phyloP scores from a whole-genome alignment of 176 grass and related monocot genomes.

The Saccharum spontaneum region DNA sequence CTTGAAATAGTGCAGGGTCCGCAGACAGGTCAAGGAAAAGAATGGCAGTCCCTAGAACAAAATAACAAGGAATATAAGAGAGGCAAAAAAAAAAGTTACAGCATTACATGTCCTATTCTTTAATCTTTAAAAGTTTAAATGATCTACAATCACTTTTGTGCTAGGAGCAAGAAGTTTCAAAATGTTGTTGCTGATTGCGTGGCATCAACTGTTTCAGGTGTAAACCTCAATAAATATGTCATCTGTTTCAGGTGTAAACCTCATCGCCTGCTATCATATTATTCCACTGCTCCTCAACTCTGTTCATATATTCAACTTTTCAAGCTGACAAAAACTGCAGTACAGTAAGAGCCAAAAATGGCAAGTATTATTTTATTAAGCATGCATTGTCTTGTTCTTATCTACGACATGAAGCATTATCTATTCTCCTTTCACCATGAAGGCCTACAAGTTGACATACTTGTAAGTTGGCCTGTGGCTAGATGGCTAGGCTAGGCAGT shows the following conservation, averaged over 20 bases:
- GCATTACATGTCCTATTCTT: background rate
- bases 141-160: background rate
- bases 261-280: background rate
- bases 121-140: constrained; percentile 15
- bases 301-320: constrained; percentile 6
- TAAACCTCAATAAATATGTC: constrained; percentile 26
- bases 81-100: background rate
- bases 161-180: background rate
- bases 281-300: background rate
- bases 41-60: constrained; percentile 67
- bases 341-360: background rate
- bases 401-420: background rate
- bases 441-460: background rate
- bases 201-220: background rate
- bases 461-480: background rate
- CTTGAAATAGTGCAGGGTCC: constrained; percentile 85
- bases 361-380: background rate
- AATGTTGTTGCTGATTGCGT: background rate
- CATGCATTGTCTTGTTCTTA: background rate
- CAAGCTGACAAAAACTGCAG: background rate
- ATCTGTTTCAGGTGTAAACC: background rate
- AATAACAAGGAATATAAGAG: constrained; percentile 2
- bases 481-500: background rate
- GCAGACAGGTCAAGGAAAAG: constrained; percentile 80
- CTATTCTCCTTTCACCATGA: background rate